Conservation (phyloP, 495 filamentous ascomycete species). For the Penicillium chermesinum region DNA sequence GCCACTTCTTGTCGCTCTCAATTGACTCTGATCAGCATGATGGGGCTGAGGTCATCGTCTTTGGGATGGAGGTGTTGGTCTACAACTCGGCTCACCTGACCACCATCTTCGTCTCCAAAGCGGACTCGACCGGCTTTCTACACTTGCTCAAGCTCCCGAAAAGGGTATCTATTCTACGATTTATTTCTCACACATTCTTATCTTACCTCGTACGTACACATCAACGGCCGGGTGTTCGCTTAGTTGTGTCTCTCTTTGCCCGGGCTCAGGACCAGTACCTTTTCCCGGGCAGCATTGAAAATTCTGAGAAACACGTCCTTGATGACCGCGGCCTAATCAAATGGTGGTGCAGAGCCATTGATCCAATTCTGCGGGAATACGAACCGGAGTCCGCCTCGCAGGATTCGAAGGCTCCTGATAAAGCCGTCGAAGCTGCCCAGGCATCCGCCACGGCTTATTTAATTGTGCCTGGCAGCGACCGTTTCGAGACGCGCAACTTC, state of each 20-base stretch:
- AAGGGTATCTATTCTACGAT: conserved; percentile 65
- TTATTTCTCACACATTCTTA: conserved; percentile 71
- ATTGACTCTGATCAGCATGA: conserved; percentile 40
- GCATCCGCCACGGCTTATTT: conserved; percentile 62
- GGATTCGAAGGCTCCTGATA: conserved; percentile 39
- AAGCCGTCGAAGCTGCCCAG: conserved; percentile 32
- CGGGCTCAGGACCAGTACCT: conserved; percentile 90
- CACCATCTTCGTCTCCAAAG: conserved; percentile 92
- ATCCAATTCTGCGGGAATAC: conserved; percentile 59
- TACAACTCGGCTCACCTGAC: conserved; percentile 72
- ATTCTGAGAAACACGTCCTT: conserved; percentile 82
- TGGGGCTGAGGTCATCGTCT: conserved; percentile 49
- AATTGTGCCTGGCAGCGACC: conserved; percentile 79
- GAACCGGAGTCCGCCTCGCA: conserved; percentile 37
- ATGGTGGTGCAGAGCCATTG: conserved; percentile 90
- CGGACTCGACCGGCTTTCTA: conserved; percentile 89
- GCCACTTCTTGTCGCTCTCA: conserved; percentile 76
- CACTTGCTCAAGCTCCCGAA: conserved; percentile 56
- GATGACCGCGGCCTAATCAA: conserved; percentile 83
- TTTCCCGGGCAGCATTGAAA: conserved; percentile 86
- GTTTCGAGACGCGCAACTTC: conserved; percentile 61
- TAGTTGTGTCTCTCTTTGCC: conserved; percentile 88
- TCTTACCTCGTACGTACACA: conserved; percentile 63
- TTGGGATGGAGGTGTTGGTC: conserved; percentile 60
- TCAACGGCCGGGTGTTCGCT: conserved; percentile 60